Evolutionary conservation across 306 rosid species (phyloP).

Genomic region (Sesbania bispinosa): DNA sequence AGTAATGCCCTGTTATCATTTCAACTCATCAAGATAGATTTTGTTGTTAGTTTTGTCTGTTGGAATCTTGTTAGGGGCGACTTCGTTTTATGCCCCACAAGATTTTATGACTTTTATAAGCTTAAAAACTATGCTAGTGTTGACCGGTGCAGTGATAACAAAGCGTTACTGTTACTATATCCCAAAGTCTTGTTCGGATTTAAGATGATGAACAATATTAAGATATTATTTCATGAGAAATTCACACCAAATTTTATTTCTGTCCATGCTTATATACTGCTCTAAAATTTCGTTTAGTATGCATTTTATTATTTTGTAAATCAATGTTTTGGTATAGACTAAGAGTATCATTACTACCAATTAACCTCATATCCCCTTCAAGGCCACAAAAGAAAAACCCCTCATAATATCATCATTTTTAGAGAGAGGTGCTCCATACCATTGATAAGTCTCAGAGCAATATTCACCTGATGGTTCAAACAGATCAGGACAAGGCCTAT

Average conservation of each 20-base stretch:
- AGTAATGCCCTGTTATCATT: background rate
- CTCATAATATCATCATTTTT: too few species aligned
- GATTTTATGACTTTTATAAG: background rate
- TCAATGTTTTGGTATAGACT: too few species aligned
- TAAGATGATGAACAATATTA: background rate
- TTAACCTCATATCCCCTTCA: too few species aligned
- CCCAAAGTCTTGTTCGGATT: background rate
- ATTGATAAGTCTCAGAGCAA: too few species aligned
- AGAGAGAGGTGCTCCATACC: too few species aligned
- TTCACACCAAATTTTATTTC: background rate
- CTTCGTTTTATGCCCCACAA: constrained; percentile 18
- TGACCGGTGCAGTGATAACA: background rate
- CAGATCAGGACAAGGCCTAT: too few species aligned
- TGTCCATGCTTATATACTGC: too few species aligned
- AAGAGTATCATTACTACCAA: too few species aligned
- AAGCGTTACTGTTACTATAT: background rate
- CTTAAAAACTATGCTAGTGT: background rate
- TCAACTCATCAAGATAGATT: background rate
- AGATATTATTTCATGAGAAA: background rate
- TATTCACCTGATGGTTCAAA: too few species aligned
- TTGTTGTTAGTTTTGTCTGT: constrained; percentile 23
- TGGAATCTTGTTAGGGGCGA: constrained; percentile 22
- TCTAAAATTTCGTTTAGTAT: too few species aligned
- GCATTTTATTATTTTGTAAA: too few species aligned
- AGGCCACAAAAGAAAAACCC: too few species aligned